These are phyloP conservation scores for Fusarium nelsonii DNA, from an alignment of 2,329 filamentous ascomycete species.

Conservation along the genomic window DNA sequence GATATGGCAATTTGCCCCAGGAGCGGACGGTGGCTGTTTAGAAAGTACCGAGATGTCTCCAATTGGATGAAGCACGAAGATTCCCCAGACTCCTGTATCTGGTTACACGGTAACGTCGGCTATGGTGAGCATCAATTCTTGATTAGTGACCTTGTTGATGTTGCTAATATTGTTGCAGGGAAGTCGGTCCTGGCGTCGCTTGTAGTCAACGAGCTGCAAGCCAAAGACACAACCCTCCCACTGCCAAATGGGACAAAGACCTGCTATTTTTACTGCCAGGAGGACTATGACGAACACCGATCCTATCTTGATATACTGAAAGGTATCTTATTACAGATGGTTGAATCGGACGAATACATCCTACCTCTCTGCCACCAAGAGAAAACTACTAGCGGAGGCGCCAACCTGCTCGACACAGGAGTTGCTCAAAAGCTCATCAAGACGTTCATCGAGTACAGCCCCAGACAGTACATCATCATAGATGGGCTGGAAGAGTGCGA, in stretches of 20 bases:
- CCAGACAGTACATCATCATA: constrained; percentile 4
- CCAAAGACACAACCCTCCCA: accelerated
- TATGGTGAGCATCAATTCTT: background rate
- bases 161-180: accelerated
- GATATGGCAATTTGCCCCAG: background rate
- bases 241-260: background rate
- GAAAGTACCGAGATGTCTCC: background rate
- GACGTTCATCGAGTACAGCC: background rate
- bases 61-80: constrained; percentile 19
- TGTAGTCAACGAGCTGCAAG: background rate
- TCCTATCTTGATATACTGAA: background rate
- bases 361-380: constrained; percentile 9
- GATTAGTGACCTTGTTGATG: accelerated
- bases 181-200: constrained; percentile 4
- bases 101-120: constrained; percentile 4
- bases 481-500: background rate
- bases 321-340: constrained; percentile 8
- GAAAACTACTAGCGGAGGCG: background rate
- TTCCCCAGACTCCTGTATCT: constrained; percentile 4
- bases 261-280: constrained; percentile 20
- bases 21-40: constrained; percentile 11
- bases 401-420: background rate
- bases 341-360: constrained; percentile 2
- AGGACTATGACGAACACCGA: background rate
- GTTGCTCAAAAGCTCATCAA: constrained; percentile 3